Evolutionary conservation across 129 eudicot species (phyloP), one percentile per base, ranked within the genome.

Genomic region (Centrapalus pauciflorus): DNA sequence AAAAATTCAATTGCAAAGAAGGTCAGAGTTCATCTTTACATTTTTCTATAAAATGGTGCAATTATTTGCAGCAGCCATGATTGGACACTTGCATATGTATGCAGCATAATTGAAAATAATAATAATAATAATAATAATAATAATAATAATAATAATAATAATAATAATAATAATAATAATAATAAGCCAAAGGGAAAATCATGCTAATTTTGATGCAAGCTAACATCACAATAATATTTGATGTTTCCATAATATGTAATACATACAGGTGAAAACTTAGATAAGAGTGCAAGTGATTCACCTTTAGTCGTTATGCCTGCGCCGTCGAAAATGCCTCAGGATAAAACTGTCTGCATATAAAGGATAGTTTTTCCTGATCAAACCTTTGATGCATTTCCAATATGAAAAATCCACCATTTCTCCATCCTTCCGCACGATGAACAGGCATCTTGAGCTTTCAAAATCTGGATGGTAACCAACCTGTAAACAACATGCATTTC

Each of bases 381-480:
- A 82, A 49, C 96, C 97, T 82, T 93, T 93, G 72, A 93, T 82
- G 86, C 99, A 94, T 80, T 94, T 94, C 99, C 99, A 89, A 71
- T 81, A 93, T 28, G 99, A 93, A 72, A 93, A 93, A 56, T 93
- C 99, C 0, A 89, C 86, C 77, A 71, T 19, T 76, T 80, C 83
- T 57, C 95, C 96, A 71, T 84, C 95, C 58, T 82, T 89, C 13
- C 95, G 87, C 26, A 86, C 93, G 26, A 94, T 82, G 83, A 93
- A 94, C 64, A 94, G 64, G 64, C 99, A 94, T 52, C 97, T 80
- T 0, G 99, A 94, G 72, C 67, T 81, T 67, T 80, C 88, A 72
- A 88, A 94, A 74, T 86, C 79, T 41, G 99, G 97, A 80, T 94
- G 99, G 82, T 86, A 84, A 1, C 95, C 99, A 45, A 84, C 76